Evolutionary conservation across 306 rosid species (phyloP).

Genomic region (Sicyos baderoa): DNA sequence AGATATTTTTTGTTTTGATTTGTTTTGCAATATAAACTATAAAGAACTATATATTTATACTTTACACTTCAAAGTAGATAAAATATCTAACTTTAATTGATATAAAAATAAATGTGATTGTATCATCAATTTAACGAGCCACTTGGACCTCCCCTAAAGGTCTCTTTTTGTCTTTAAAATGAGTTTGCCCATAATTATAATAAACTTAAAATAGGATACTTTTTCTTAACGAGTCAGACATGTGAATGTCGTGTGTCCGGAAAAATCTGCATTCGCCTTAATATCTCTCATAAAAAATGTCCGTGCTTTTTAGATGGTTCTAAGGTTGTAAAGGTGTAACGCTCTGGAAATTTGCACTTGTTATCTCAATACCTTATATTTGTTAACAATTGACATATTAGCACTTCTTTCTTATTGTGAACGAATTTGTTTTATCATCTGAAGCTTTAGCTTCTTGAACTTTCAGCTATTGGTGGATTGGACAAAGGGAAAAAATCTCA

Average conservation of each 20-base stretch:
- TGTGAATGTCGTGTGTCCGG: not conserved
- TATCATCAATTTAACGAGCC: not conserved
- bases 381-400: not conserved
- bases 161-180: not conserved
- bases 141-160: not conserved
- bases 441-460: not conserved
- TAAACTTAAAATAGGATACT: not conserved
- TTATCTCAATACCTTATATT: not conserved
- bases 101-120: not conserved
- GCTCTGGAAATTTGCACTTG: not conserved
- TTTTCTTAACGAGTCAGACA: not conserved
- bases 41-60: not conserved
- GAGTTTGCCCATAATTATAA: not conserved
- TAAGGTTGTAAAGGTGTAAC: not conserved
- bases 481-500: slow-evolving; percentile 66
- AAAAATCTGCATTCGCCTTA: not conserved
- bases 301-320: not conserved
- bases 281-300: not conserved
- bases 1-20: no score
- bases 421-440: not conserved
- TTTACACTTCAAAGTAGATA: not conserved
- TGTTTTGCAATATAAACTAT: not conserved
- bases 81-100: not conserved
- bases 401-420: not conserved
- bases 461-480: slow-evolving; percentile 75